Conservation (phyloP, 495 filamentous ascomycete species). For the Penicillium coprophilum region DNA sequence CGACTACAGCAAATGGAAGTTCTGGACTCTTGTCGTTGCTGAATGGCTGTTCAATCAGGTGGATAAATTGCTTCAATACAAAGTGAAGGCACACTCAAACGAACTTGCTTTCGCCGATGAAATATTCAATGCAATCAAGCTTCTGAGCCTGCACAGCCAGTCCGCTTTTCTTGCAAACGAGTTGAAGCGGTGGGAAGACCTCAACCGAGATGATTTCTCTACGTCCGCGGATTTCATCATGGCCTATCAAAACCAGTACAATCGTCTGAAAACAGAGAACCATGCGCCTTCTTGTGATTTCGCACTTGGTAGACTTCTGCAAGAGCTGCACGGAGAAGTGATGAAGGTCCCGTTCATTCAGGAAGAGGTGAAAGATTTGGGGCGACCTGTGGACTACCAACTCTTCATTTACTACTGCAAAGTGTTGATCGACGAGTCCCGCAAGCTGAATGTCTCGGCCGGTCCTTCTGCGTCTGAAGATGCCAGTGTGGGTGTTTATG, state of each 20-base stretch:
- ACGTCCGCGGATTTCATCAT: neutral
- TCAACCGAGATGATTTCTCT: neutral
- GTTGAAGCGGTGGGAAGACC: neutral
- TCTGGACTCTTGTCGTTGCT: neutral
- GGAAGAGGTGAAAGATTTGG: neutral
- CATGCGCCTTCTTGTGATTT: neutral
- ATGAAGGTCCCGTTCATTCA: neutral
- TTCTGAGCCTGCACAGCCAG: neutral
- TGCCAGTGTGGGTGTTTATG: neutral
- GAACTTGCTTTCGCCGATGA: neutral
- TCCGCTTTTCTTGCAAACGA: neutral
- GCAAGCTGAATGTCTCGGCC: neutral
- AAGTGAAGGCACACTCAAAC: neutral
- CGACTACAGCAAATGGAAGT: neutral
- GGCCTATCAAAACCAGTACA: conserved; percentile 7
- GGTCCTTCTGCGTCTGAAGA: neutral
- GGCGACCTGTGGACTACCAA: neutral
- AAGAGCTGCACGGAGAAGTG: neutral
- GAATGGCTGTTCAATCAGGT: conserved; percentile 1
- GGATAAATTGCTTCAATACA: neutral
- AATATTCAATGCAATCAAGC: neutral
- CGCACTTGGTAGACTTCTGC: neutral
- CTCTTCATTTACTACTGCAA: conserved; percentile 9
- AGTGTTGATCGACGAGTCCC: neutral
- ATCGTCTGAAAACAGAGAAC: conserved; percentile 1